phyloP scores from a whole-genome alignment of 2,329 filamentous ascomycete species.

The Hypomyces perniciosus region DNA sequence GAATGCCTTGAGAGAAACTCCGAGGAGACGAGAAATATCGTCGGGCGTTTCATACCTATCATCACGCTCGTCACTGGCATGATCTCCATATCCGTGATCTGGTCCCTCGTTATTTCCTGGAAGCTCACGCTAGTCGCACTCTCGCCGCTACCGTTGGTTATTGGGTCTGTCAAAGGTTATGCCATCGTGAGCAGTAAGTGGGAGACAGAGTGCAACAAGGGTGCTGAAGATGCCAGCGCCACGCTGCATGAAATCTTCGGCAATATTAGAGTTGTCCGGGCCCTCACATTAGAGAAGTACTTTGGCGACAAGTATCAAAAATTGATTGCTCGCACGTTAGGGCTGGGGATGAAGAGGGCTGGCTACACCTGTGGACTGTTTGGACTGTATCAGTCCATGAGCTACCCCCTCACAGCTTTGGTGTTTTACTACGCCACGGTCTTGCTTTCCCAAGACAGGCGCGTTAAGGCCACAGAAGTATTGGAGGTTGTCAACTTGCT shows the following conservation, averaged over 20 bases:
- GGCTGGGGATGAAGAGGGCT: constrained; percentile 60
- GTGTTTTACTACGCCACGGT: constrained; percentile 78
- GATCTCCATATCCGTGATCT: constrained; percentile 61
- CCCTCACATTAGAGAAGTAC: constrained; percentile 65
- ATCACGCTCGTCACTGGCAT: constrained; percentile 62
- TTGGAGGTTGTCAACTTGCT: constrained; percentile 75
- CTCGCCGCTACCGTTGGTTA: constrained; percentile 60
- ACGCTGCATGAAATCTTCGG: constrained; percentile 65
- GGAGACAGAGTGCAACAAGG: constrained; percentile 63
- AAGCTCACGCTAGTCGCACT: constrained; percentile 73
- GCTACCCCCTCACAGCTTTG: constrained; percentile 67
- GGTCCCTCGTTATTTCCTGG: constrained; percentile 73
- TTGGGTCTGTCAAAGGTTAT: constrained; percentile 59
- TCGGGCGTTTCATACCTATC: constrained; percentile 71
- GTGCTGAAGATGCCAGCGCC: constrained; percentile 51
- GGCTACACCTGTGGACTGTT: constrained; percentile 64
- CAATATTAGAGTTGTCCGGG: constrained; percentile 72
- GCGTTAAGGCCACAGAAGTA: constrained; percentile 49
- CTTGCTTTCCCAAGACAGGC: constrained; percentile 48
- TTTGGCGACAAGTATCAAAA: constrained; percentile 59
- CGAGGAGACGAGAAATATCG: constrained; percentile 79
- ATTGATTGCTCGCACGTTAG: constrained; percentile 47
- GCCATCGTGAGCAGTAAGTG: constrained; percentile 60
- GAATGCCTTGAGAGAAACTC: constrained; percentile 73
- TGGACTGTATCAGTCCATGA: constrained; percentile 69